phyloP scores from a whole-genome alignment of 1,284 basidiomycete genomes.

The Ustilago cynodontis region DNA sequence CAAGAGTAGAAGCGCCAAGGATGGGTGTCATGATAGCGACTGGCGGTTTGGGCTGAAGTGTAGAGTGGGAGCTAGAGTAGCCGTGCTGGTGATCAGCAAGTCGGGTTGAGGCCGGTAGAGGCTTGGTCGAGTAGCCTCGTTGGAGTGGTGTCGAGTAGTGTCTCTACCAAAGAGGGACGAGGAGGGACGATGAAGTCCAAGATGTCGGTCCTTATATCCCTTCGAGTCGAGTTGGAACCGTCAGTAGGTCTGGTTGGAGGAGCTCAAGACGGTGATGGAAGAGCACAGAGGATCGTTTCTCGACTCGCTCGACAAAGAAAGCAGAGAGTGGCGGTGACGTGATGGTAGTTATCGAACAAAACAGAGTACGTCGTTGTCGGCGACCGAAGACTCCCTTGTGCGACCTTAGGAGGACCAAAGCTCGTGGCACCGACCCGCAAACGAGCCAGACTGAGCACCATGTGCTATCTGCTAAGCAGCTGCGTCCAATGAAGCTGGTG shows the following conservation, averaged over 20 bases:
- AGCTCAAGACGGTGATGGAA: neutral
- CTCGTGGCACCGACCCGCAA: neutral
- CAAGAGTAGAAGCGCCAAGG: conserved; percentile 18
- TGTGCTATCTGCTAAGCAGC: too few species aligned
- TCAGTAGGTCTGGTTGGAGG: neutral
- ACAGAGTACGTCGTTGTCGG: neutral
- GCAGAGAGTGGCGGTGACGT: neutral
- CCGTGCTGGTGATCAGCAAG: neutral
- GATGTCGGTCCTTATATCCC: conserved; percentile 3
- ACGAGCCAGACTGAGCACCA: too few species aligned
- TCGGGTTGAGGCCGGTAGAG: neutral
- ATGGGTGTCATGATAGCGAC: conserved; percentile 7
- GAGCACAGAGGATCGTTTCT: too few species aligned
- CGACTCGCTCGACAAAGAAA: too few species aligned
- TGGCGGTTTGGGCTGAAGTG: neutral
- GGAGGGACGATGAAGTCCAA: neutral
- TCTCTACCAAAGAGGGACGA: neutral
- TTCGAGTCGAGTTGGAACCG: neutral
- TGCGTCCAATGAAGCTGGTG: too few species aligned
- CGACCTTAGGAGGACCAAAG: neutral
- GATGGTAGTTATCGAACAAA: neutral
- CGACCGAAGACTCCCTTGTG: neutral
- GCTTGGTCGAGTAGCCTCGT: neutral
- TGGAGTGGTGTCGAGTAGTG: neutral
- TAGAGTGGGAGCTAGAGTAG: neutral